phyloP scores from a whole-genome alignment of 2,329 filamentous ascomycete species.

The Hirsutella rhossiliensis region DNA sequence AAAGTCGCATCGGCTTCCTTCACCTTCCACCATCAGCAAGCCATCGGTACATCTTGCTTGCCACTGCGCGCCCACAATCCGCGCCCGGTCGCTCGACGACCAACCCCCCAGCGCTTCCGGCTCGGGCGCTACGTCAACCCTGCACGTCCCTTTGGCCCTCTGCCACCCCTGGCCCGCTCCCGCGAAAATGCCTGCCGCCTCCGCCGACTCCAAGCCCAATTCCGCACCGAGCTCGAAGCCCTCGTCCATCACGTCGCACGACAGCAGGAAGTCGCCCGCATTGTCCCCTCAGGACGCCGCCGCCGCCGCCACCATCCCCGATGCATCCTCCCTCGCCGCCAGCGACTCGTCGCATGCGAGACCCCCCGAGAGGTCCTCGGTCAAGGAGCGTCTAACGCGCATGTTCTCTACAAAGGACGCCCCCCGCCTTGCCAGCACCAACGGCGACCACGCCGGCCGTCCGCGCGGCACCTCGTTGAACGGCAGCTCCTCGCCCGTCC shows the following conservation, averaged over 20 bases:
- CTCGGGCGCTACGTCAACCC: constrained; percentile 1
- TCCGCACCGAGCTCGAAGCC: constrained; percentile 35
- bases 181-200: constrained; percentile 20
- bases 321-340: constrained; percentile 11
- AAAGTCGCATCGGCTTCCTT: too few species aligned
- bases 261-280: constrained; percentile 28
- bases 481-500: constrained; percentile 21
- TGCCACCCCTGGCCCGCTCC: background rate
- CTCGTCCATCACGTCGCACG: constrained; percentile 36
- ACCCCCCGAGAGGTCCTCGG: constrained; percentile 42
- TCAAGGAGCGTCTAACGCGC: constrained; percentile 52
- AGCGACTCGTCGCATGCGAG: constrained; percentile 14
- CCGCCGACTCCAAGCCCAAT: constrained; percentile 21
- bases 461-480: constrained; percentile 22
- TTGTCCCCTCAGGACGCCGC: constrained; percentile 27
- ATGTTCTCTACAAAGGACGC: constrained; percentile 52
- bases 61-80: background rate
- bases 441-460: constrained; percentile 19
- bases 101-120: background rate
- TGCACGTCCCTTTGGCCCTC: background rate
- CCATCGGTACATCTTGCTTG: too few species aligned
- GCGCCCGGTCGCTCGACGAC: background rate
- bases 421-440: constrained; percentile 20
- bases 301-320: constrained; percentile 11
- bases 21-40: too few species aligned